These are phyloP conservation scores for Reutealis trisperma DNA, from an alignment of 345 rosid species.

Conservation along the genomic window DNA sequence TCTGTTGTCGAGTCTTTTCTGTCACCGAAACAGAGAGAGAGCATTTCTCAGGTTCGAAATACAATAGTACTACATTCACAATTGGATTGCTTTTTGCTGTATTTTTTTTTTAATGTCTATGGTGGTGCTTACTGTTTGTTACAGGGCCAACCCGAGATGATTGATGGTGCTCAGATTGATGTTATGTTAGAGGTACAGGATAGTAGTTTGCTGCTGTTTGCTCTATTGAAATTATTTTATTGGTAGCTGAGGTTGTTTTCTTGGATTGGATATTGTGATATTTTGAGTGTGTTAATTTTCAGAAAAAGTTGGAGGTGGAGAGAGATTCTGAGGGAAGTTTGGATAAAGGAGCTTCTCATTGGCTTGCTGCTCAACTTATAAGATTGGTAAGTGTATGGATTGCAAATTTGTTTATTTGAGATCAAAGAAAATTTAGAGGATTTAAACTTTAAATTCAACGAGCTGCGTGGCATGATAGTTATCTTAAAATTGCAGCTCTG, in stretches of 20 bases:
- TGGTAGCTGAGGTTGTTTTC: background rate
- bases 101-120: slow-evolving; percentile 5
- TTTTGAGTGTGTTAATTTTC: slow-evolving; percentile 22
- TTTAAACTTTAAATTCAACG: background rate
- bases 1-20: slow-evolving; percentile 85
- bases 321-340: slow-evolving; percentile 13
- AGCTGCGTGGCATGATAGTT: background rate
- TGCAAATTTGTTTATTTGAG: background rate
- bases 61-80: background rate
- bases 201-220: slow-evolving; percentile 2
- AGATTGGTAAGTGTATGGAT: slow-evolving; percentile 52
- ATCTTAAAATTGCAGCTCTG: background rate
- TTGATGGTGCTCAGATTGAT: slow-evolving; percentile 71
- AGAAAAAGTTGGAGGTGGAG: slow-evolving; percentile 42
- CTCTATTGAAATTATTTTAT: slow-evolving; percentile 24
- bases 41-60: slow-evolving; percentile 50
- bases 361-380: slow-evolving; percentile 59
- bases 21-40: slow-evolving; percentile 42
- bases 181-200: slow-evolving; percentile 74
- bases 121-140: slow-evolving; percentile 27
- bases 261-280: slow-evolving; percentile 8
- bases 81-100: slow-evolving; percentile 3
- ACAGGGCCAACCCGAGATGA: slow-evolving; percentile 68
- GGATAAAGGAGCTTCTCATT: slow-evolving; percentile 43
- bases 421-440: background rate